Percentiles rank a stretch among this genome's conserved stretches.
Conservation (phyloP, 2,329 filamentous ascomycete species). For the Pseudocercospora vitis region DNA sequence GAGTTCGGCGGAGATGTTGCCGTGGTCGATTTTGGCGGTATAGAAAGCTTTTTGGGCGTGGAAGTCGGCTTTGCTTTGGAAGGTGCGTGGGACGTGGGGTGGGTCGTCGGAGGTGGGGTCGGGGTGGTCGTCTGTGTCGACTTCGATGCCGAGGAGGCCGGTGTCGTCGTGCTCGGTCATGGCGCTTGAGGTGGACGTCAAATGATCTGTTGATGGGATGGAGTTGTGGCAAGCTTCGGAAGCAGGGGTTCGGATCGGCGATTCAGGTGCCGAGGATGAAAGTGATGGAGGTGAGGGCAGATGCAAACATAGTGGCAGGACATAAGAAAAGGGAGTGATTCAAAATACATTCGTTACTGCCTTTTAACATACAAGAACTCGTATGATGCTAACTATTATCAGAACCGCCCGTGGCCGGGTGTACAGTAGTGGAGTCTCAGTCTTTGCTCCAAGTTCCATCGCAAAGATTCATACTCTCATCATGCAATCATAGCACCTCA, state of each 20-base stretch:
- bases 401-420: neutral
- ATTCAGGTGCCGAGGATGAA: neutral
- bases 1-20: conserved; percentile 29
- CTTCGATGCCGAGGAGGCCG: conserved; percentile 35
- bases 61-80: conserved; percentile 38
- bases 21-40: conserved; percentile 34
- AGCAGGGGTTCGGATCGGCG: neutral
- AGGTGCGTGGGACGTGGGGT: conserved; percentile 32
- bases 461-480: conserved; percentile 8
- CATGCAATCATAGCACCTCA: conserved; percentile 5
- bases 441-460: conserved; percentile 10
- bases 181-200: neutral
- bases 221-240: neutral
- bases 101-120: conserved; percentile 30
- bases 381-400: conserved; percentile 3
- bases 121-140: conserved; percentile 37
- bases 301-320: neutral
- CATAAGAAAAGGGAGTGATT: neutral
- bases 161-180: conserved; percentile 19
- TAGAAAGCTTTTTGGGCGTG: conserved; percentile 35
- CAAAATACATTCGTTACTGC: neutral
- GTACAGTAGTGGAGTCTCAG: conserved; percentile 8
- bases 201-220: neutral
- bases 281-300: neutral
- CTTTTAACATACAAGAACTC: neutral